A percentile compares a stretch with the other conserved stretches of the same genome.
phyloP scores from a whole-genome alignment of 495 filamentous ascomycete species.

The Hypomontagnella monticulosa region DNA sequence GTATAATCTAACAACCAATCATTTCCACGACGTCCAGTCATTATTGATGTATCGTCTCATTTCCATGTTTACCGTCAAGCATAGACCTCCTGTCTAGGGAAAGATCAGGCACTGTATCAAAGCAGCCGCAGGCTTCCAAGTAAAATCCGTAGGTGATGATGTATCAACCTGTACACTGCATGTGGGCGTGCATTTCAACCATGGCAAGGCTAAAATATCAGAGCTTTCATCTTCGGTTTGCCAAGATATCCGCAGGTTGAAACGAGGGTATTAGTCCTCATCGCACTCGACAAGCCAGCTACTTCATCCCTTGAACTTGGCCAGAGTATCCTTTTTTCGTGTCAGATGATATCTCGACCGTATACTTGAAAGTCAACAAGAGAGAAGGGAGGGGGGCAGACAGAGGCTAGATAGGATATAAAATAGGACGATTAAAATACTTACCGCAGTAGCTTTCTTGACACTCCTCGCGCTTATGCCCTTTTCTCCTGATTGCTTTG shows the following conservation, averaged over 20 bases:
- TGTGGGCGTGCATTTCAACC: neutral
- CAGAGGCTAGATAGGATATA: neutral
- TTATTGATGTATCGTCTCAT: too few species aligned
- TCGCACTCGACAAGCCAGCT: neutral
- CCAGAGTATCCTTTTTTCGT: constrained; percentile 67
- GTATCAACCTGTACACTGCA: neutral
- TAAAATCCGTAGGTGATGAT: too few species aligned
- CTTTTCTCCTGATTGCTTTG: constrained; percentile 77
- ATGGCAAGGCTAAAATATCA: neutral
- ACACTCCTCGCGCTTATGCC: constrained; percentile 77
- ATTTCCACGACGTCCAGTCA: too few species aligned
- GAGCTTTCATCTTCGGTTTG: neutral
- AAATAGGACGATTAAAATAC: constrained; percentile 32
- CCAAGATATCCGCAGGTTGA: neutral
- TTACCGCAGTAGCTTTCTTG: constrained; percentile 78
- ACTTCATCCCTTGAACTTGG: constrained; percentile 78
- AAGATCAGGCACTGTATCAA: too few species aligned
- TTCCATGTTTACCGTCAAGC: too few species aligned
- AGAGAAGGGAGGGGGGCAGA: neutral
- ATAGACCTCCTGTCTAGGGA: too few species aligned
- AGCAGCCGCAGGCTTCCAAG: too few species aligned
- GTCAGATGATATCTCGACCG: neutral
- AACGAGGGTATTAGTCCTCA: neutral
- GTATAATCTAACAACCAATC: too few species aligned
- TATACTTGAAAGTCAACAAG: neutral